phyloP scores from a whole-genome alignment of 345 rosid genomes.

The Rhodomyrtus tomentosa region DNA sequence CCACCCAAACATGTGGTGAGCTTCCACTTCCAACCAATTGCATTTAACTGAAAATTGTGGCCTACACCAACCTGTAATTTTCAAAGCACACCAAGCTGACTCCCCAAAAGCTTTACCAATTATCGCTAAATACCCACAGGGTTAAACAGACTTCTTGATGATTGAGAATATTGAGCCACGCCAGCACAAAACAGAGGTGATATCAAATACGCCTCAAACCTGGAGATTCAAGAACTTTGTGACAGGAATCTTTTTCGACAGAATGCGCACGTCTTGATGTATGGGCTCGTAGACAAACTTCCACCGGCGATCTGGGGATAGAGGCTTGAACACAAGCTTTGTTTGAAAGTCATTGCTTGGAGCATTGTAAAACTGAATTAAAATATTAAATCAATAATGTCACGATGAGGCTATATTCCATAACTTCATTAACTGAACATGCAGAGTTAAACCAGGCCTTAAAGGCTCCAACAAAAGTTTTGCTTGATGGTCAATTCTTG shows the following conservation, averaged over 20 bases:
- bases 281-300: slow-evolving; percentile 69
- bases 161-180: neutral
- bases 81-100: neutral
- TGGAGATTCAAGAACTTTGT: slow-evolving; percentile 74
- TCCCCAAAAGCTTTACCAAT: neutral
- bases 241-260: slow-evolving; percentile 78
- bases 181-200: neutral
- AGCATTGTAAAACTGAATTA: slow-evolving; percentile 64
- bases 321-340: slow-evolving; percentile 80
- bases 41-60: slow-evolving; percentile 66
- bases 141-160: neutral
- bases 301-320: slow-evolving; percentile 65
- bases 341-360: slow-evolving; percentile 72
- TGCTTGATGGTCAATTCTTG: neutral
- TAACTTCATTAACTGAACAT: neutral
- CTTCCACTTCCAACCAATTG: slow-evolving; percentile 88
- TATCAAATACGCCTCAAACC: slow-evolving; percentile 23
- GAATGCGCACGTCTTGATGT: slow-evolving; percentile 53
- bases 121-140: neutral
- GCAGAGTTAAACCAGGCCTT: neutral
- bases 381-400: slow-evolving; percentile 2
- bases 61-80: slow-evolving; percentile 62
- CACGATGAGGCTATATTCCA: neutral
- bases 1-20: slow-evolving; percentile 84
- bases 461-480: neutral